phyloP scores from a whole-genome alignment of 2,329 filamentous ascomycete genomes.

The Nemania sp. region DNA sequence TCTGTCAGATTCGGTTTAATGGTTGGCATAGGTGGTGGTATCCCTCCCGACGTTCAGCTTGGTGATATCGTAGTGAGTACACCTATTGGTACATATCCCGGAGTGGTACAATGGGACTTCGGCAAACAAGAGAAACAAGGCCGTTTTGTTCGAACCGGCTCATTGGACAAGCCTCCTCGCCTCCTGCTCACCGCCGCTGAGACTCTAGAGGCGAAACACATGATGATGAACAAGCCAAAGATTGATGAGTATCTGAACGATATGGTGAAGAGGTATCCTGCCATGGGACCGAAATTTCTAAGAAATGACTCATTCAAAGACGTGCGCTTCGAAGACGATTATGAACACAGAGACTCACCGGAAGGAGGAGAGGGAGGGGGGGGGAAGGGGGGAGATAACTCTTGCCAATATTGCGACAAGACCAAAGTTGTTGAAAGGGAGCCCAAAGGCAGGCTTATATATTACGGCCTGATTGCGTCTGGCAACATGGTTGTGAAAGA shows the following conservation, averaged over 20 bases:
- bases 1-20: constrained; percentile 45
- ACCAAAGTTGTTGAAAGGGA: constrained; percentile 22
- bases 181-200: constrained; percentile 26
- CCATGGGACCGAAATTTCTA: constrained; percentile 24
- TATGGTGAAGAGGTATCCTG: constrained; percentile 23
- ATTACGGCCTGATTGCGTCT: constrained; percentile 36
- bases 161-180: constrained; percentile 29
- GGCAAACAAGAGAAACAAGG: constrained; percentile 25
- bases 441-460: constrained; percentile 27
- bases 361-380: constrained; percentile 3
- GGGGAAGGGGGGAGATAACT: constrained; percentile 18
- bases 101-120: constrained; percentile 34
- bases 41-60: constrained; percentile 27
- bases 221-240: constrained; percentile 18
- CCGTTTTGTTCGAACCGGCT: constrained; percentile 25
- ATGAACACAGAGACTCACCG: constrained; percentile 1
- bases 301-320: constrained; percentile 25
- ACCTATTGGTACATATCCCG: constrained; percentile 19
- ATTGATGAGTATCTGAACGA: constrained; percentile 27
- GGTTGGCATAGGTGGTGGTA: constrained; percentile 46
- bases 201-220: constrained; percentile 12
- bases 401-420: constrained; percentile 26
- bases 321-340: constrained; percentile 18
- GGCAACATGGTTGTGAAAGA: constrained; percentile 33
- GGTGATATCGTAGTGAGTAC: constrained; percentile 36